phyloP scores from a whole-genome alignment of 129 eudicot genomes.

The Lactuca sativa region DNA sequence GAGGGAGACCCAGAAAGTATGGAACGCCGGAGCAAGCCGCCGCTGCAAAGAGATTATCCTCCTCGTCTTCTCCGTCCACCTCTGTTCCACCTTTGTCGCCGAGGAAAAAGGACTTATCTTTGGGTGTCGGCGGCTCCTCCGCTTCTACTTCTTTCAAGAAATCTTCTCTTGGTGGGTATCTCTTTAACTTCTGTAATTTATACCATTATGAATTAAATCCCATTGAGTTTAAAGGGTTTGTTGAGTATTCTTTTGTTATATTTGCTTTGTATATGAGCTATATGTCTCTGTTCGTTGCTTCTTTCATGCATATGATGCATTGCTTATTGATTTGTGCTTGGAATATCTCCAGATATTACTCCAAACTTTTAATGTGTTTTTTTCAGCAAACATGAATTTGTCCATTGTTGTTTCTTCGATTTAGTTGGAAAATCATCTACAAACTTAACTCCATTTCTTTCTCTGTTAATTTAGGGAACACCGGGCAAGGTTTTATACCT shows the following conservation, averaged over 20 bases:
- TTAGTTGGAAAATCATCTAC: neutral
- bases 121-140: conserved; percentile 36
- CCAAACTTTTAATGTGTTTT: neutral
- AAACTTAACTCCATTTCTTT: conserved; percentile 9
- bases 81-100: conserved; percentile 33
- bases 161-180: conserved; percentile 43
- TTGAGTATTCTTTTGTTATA: conserved; percentile 9
- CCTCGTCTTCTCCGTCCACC: conserved; percentile 41
- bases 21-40: conserved; percentile 70
- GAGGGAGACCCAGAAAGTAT: conserved; percentile 77
- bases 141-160: conserved; percentile 45
- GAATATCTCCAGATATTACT: neutral
- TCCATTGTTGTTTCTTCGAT: neutral
- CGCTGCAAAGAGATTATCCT: conserved; percentile 48
- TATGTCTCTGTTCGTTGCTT: conserved; percentile 13
- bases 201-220: neutral
- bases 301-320: conserved; percentile 13
- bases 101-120: conserved; percentile 39
- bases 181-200: neutral
- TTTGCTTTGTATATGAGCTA: neutral
- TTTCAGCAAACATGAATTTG: neutral
- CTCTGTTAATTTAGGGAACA: conserved; percentile 46
- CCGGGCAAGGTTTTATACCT: conserved; percentile 65
- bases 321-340: neutral
- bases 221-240: conserved; percentile 1